Base-by-base conservation (phyloP, 2,329 filamentous ascomycete species). In the Apiospora kogelbergensis region DNA sequence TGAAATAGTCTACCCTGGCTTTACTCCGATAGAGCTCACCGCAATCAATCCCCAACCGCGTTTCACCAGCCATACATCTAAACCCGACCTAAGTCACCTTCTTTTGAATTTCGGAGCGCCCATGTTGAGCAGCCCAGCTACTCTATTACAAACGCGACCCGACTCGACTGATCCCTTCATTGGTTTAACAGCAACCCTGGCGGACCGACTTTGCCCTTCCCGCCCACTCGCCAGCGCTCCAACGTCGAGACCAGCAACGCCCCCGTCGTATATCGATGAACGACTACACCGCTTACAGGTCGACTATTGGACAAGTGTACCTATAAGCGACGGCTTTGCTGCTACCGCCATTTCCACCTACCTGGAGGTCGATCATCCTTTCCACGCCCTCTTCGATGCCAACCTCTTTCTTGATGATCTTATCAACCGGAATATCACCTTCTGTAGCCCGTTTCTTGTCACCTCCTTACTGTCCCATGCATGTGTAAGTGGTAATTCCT, bases 341-440 rank as follows among this genome's bases (percentile, higher is more conserved):
- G 67, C 70, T 0, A 63, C 42, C 2, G 65, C 69, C 22, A 68
- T 73, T 7, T 71, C 71, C 0, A 44, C 69, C 13, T 73, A 71
- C 17, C 53, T 73, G 53, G 53, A 44, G 0, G 67, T 67, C 20
- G 70, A 73, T 11, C 71, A 74, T 13, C 70, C 71, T 0, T 65
- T 67, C 6, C 45, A 71, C 6, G 70, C 68, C 20, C 45, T 74
- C 0, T 74, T 74, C 57, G 71, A 74, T 48, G 72, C 66, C 30
- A 71, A 72, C 45, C 66, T 73, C 17, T 73, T 74, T 41, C 46
- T 74, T 9, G 63, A 60, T 30, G 72, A 72, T 45, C 68, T 74
- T 13, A 68, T 70, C n/a, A 66, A 26, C 13, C 63, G 40, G 20
- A 45, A 60, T 17, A 63, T 65, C 2, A 67, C 70, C 20, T 73